Percentiles rank a stretch among this genome's conserved stretches.
Conservation (phyloP, 2,329 filamentous ascomycete genomes). For the Coniella vitis region DNA sequence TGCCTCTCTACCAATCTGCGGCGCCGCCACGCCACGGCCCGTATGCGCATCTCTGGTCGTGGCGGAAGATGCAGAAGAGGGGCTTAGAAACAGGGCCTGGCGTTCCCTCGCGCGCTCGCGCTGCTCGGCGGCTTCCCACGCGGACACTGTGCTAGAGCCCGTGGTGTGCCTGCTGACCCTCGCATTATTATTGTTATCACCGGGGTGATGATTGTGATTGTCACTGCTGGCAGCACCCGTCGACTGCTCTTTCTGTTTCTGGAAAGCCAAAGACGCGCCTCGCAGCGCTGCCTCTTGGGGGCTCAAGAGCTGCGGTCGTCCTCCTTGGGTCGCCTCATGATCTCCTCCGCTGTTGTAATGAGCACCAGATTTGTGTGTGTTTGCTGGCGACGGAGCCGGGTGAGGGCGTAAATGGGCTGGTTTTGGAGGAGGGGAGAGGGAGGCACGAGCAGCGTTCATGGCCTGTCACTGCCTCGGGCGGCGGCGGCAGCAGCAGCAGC, state of each 20-base stretch:
- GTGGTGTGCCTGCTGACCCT: slow-evolving; percentile 32
- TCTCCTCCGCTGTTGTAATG: background rate
- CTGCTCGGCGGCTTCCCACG: slow-evolving; percentile 10
- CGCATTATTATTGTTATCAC: slow-evolving; percentile 2
- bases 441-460: background rate
- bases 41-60: slow-evolving; percentile 6
- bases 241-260: slow-evolving; percentile 26
- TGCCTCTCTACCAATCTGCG: background rate
- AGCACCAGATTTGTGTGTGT: background rate
- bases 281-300: slow-evolving; percentile 36
- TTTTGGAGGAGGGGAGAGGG: background rate
- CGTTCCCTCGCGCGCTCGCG: slow-evolving; percentile 21
- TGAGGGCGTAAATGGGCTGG: slow-evolving; percentile 8
- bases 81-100: slow-evolving; percentile 20
- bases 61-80: background rate
- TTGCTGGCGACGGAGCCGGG: background rate
- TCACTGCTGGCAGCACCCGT: slow-evolving; percentile 39
- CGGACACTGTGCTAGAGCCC: slow-evolving; percentile 24
- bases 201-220: slow-evolving; percentile 28
- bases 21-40: slow-evolving; percentile 1
- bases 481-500: background rate
- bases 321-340: background rate
- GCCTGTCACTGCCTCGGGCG: too few species aligned
- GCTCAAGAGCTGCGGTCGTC: slow-evolving; percentile 4
- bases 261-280: slow-evolving; percentile 50